Evolutionary conservation across 1,284 basidiomycete genomes (phyloP).

Genomic region (Cutaneotrichosporon mucoides): DNA sequence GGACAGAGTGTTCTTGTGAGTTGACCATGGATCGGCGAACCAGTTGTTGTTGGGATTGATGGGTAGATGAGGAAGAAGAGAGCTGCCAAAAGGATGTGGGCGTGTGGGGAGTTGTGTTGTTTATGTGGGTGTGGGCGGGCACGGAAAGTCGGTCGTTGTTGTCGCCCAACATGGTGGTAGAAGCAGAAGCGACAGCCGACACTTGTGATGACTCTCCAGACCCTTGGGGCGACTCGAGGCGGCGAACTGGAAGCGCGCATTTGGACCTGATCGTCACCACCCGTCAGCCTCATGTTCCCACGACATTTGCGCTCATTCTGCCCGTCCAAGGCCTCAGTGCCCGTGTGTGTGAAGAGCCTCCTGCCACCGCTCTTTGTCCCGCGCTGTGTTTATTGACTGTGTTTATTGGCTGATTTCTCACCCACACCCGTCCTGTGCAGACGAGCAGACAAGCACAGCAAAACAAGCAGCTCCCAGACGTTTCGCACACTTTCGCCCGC

Average conservation of each 20-base stretch:
- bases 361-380: too few species aligned
- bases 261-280: background rate
- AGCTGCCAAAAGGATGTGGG: constrained; percentile 3
- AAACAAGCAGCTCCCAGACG: background rate
- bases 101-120: constrained; percentile 4
- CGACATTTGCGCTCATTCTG: background rate
- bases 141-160: background rate
- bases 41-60: background rate
- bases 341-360: background rate
- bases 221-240: background rate
- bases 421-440: background rate
- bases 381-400: background rate
- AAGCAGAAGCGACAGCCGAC: background rate
- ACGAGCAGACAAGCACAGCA: background rate
- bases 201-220: background rate
- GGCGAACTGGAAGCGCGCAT: background rate
- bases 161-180: background rate
- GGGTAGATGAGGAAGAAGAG: background rate
- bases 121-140: constrained; percentile 1
- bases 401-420: background rate
- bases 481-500: background rate
- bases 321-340: background rate
- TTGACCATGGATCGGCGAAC: background rate
- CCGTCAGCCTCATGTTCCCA: constrained; percentile 1
- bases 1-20: background rate